Base-by-base conservation (phyloP, 768 basidiomycete species). In the Udeniomyces megalosporus region DNA sequence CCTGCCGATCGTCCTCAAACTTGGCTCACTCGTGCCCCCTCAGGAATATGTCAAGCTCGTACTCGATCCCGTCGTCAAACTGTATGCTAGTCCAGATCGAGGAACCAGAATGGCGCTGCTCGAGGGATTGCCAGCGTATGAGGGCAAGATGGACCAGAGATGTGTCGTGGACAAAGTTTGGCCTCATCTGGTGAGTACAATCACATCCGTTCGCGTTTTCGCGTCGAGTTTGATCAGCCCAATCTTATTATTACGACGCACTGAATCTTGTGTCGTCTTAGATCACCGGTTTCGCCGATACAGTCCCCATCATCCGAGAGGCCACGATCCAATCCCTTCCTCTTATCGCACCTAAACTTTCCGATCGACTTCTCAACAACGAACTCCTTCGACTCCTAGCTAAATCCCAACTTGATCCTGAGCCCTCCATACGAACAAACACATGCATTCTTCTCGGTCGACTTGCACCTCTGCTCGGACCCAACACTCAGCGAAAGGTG, bases 271-370 rank as follows among this genome's bases (percentile, higher is more conserved):
- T 55, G 14, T 26, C 15, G 14, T 29, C 12, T 10, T 49, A 93
- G 91, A 88, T 93, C 82, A 88, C 88, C 3, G 95, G 95, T 0
- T 97, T 97, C 70, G 80, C 85, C 3, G 95, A 99, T 71, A 92
- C 91, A 0, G 88, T 97, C 2, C 84, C 92, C 1, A 78, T 96
- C 50, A 87, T 99, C 61, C 82, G 95, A 44, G 95, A 97, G 73
- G 89, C 88, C 0, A 97, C 95, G 0, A 81, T 93, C 50, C 89
- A 87, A 69, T 83, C 89, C 0, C 83, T 97, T 47, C 84, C 82
- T 64, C 76, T 87, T 11, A 76, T 99, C 28, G 81, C 92, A 0
- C 82, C 88, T 15, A 91, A 96, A 76, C 78, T 99, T 55, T 85
- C 77, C 54, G 91, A 95, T 67, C 84, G 93, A 2, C 81, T 96